Base-by-base conservation (phyloP, 2,329 filamentous ascomycete genomes). In the Teratosphaeria nubilosa region DNA sequence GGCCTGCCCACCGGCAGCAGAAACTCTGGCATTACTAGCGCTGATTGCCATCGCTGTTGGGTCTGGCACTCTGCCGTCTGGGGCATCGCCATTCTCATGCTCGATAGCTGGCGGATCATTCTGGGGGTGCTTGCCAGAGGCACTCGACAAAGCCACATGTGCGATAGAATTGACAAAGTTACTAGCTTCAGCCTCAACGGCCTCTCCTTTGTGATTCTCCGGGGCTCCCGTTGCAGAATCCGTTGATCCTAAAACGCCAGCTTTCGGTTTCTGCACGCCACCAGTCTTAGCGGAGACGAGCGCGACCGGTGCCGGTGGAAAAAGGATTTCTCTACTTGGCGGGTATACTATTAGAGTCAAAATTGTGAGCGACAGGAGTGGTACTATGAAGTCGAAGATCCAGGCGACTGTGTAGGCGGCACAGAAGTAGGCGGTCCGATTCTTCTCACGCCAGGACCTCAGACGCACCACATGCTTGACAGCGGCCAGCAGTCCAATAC, bases 191-290 rank as follows among this genome's bases (percentile, higher is more conserved):
- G 88, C 83, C 70, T 95, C 90, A 0, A 90, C 87, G 0, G 88
- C 88, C 70, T 94, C 89, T 27, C 90, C 90, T 69, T 90, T 86
- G 73, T 90, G 83, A 63, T 90, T 89, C 70, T 95, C 88, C 0
- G 89, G 86, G 0, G 90, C 90, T 1, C 90, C 90, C 0, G 90
- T 95, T 0, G 87, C 80, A 58, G 86, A 90, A 60, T 90, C 87
- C 30, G 86, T 82, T 22, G 86, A 90, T 0, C 87, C 90, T 0
- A 94, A 74, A 0, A 90, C 83, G 1, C 89, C 89, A 2, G 89
- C 82, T 55, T 84, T 83, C 0, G 89, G 89, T 65, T 87, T 91
- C 70, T 94, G 85, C 0, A 92, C 77, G 6, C 87, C 87, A 6
- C 90, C 89, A 0, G 86, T 86, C 59, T 80, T 83, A 34, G 78